Percentiles rank a stretch among this genome's conserved stretches.
phyloP scores from a whole-genome alignment of 2,329 filamentous ascomycete genomes.

The Chalara sp. region DNA sequence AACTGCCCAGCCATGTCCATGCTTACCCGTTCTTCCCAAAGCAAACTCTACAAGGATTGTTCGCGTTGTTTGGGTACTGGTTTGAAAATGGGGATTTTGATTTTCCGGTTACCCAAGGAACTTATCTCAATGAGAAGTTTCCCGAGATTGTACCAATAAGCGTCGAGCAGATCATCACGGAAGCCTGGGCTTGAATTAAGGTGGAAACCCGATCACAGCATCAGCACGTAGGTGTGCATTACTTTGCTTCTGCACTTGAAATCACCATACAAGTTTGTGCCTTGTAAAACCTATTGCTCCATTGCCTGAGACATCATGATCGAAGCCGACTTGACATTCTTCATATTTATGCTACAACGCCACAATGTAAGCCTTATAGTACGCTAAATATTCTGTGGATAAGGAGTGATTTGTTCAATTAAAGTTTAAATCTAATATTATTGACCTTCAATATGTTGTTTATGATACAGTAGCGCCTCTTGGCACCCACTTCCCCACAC shows the following conservation, averaged over 20 bases:
- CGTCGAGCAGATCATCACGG: slow-evolving; percentile 1
- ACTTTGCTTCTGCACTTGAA: neutral
- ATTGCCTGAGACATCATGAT: neutral
- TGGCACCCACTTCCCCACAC: neutral
- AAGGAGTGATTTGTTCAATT: neutral
- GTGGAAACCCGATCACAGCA: neutral
- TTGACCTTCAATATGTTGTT: too few species aligned
- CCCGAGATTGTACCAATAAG: slow-evolving; percentile 1
- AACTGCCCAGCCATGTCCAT: slow-evolving; percentile 19
- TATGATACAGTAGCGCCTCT: too few species aligned
- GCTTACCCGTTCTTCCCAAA: slow-evolving; percentile 21
- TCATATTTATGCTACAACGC: neutral
- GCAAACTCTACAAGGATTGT: slow-evolving; percentile 3
- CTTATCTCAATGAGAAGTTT: slow-evolving; percentile 3
- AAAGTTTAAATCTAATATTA: too few species aligned
- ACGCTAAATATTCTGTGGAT: neutral
- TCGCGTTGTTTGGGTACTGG: neutral
- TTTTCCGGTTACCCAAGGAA: neutral
- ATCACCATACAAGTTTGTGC: neutral
- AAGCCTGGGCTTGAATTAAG: slow-evolving; percentile 2
- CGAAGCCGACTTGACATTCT: neutral
- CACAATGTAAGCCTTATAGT: neutral
- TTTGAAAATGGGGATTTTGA: slow-evolving; percentile 5
- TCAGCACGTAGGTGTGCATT: neutral
- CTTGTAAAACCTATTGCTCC: neutral